Base-by-base conservation (phyloP, 192 early-diverging fungal genomes). In the Funneliformis geosporum region DNA sequence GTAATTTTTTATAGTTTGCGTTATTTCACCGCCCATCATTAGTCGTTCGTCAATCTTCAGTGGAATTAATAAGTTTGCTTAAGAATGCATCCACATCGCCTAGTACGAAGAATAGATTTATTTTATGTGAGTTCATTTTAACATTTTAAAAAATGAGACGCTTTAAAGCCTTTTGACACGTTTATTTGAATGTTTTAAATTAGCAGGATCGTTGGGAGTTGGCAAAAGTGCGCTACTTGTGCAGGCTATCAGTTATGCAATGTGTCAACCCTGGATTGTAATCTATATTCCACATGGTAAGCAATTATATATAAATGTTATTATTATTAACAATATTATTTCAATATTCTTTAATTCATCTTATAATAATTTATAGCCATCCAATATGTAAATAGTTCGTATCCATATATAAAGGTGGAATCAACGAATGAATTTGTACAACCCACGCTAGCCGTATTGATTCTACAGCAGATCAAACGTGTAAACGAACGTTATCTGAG, bases 211-310 rank as follows among this genome's bases (percentile, higher is more conserved):
- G 11, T 43, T 80, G 12, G 89, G 89, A 61, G 67, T 82, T 28
- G 89, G 89, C 62, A 89, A 87, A 81, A 88, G 87, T 65, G 78
- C 85, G 4, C 23, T 85, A 14, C 66, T 90, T 47, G 60, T 90
- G 62, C 89, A 90, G 61, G 80, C 85, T 59, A 86, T 86, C 40
- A 82, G 82, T 60, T 84, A 85, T 75, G 82, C 83, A 47, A 76
- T 85, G 16, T 79, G 80, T 40, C 76, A 74, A 69, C 76, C 82
- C 50, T 90, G 89, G 87, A 80, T 87, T 64, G 87, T 90, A 18
- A 83, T 90, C 38, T 90, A 90, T 60, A 78, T 88, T 61, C 83
- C 87, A 33, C 80, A 81, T 27, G 85, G 87, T 87, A 84, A 42
- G 71, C 28, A n/a, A 5, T 79, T 21, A 21, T 71, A 27, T 14